Conservation (phyloP, 106 monocot species). For the Hemerocallis citrina region DNA sequence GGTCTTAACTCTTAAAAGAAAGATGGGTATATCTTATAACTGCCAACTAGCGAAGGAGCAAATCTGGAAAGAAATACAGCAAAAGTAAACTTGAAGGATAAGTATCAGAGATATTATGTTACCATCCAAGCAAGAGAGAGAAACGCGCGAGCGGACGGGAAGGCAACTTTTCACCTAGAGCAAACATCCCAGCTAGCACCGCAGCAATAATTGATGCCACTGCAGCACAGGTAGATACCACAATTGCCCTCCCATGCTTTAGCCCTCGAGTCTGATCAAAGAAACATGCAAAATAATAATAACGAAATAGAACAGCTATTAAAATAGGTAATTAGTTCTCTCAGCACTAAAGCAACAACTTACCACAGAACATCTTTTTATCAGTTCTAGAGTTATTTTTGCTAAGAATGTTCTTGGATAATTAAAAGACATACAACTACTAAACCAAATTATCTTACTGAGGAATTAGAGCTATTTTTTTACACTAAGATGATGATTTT, state of each 20-base stretch:
- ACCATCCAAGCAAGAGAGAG: conserved; percentile 87
- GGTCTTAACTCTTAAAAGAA: no score
- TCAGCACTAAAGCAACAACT: not conserved
- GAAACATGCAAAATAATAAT: not conserved
- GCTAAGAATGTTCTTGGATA: no score
- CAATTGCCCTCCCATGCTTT: conserved; percentile 96
- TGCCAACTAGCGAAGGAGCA: not conserved
- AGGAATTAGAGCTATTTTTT: no score
- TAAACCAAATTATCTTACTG: no score
- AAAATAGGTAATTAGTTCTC: not conserved
- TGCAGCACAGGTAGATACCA: conserved; percentile 92
- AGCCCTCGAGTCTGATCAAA: conserved; percentile 72
- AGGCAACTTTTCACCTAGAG: conserved; percentile 79
- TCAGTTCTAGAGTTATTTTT: no score
- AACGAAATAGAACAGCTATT: not conserved
- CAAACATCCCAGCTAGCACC: conserved; percentile 87
- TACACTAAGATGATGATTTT: no score
- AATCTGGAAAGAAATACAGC: not conserved
- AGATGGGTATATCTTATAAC: no score
- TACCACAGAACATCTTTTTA: not conserved
- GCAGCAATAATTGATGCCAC: conserved; percentile 90
- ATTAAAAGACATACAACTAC: no score
- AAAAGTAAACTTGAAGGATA: not conserved
- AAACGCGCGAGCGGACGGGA: conserved; percentile 46
- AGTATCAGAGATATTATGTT: conserved; percentile 17